Evolutionary conservation across 1,139 yeast species (phyloP).

Genomic region (Sugiyamaella paludigena): DNA sequence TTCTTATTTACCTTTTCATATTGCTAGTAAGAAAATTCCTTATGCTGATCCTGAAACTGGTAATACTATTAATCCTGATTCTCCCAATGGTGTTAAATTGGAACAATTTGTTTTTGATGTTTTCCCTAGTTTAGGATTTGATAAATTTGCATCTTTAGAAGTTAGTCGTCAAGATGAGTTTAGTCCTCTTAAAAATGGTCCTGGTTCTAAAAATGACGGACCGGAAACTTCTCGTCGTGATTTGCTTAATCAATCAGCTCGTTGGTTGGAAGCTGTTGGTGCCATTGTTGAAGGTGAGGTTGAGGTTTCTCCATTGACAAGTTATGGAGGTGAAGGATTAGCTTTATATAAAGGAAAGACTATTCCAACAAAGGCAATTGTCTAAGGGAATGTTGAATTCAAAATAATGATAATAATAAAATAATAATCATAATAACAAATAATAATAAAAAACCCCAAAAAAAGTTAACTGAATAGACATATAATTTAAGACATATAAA

Average conservation of each 20-base stretch:
- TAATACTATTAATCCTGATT: slow-evolving; percentile 55
- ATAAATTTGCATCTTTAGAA: slow-evolving; percentile 88
- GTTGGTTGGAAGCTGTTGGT: slow-evolving; percentile 72
- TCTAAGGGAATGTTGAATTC: neutral
- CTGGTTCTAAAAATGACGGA: slow-evolving; percentile 76
- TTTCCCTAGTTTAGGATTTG: slow-evolving; percentile 71
- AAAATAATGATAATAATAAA: too few relatives aligned
- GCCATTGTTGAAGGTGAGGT: slow-evolving; percentile 56
- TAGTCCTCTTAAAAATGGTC: slow-evolving; percentile 90
- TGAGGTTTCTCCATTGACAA: slow-evolving; percentile 74
- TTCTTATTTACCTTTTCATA: slow-evolving; percentile 78
- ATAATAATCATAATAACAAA: too few relatives aligned
- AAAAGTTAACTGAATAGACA: too few relatives aligned
- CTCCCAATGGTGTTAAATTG: slow-evolving; percentile 86
- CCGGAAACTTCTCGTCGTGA: slow-evolving; percentile 78
- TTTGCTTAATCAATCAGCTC: slow-evolving; percentile 65
- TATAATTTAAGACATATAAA: too few relatives aligned
- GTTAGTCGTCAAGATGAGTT: slow-evolving; percentile 84
- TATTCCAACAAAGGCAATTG: slow-evolving; percentile 34
- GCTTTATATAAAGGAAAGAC: slow-evolving; percentile 53
- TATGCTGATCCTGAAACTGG: slow-evolving; percentile 51
- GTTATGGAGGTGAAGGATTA: slow-evolving; percentile 85
- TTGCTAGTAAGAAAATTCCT: slow-evolving; percentile 89
- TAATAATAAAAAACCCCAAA: too few relatives aligned
- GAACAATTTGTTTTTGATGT: slow-evolving; percentile 98